Conservation (phyloP, 1,139 yeast species). For the Saccharomycopsis hybrid region DNA sequence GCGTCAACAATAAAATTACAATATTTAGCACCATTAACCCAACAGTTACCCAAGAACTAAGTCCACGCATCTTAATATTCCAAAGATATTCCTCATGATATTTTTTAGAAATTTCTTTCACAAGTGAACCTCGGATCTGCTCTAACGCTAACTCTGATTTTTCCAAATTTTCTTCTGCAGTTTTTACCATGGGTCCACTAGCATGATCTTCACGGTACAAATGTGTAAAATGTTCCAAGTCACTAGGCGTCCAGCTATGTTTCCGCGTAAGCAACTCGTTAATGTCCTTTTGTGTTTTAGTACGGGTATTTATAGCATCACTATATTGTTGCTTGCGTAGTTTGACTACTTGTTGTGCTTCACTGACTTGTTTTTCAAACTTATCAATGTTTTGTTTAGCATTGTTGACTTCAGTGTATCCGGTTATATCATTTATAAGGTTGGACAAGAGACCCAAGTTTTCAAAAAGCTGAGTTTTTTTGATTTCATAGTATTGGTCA, state of each 20-base stretch:
- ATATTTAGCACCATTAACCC: constrained; percentile 84
- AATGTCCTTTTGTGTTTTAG: constrained; percentile 75
- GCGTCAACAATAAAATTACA: constrained; percentile 69
- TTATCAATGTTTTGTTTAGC: constrained; percentile 56
- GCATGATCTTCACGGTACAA: constrained; percentile 77
- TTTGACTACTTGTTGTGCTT: constrained; percentile 44
- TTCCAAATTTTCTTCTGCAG: constrained; percentile 44
- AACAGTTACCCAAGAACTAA: constrained; percentile 97
- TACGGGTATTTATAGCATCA: constrained; percentile 57
- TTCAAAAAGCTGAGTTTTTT: neutral
- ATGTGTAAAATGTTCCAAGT: constrained; percentile 77
- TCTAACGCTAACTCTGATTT: constrained; percentile 63
- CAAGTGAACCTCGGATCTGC: constrained; percentile 58
- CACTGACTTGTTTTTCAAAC: constrained; percentile 43
- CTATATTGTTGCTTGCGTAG: constrained; percentile 48
- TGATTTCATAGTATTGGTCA: neutral
- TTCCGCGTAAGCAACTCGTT: constrained; percentile 86
- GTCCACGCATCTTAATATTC: constrained; percentile 92
- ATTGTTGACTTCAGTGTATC: constrained; percentile 75
- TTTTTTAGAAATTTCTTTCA: constrained; percentile 74
- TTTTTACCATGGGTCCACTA: constrained; percentile 56
- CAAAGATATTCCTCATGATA: constrained; percentile 97
- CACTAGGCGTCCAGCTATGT: constrained; percentile 69
- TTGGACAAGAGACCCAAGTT: neutral
- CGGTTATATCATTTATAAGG: constrained; percentile 71